Percentiles rank a stretch among this genome's conserved stretches.
phyloP scores from a whole-genome alignment of 345 rosid genomes.

The Ceriops decandra region DNA sequence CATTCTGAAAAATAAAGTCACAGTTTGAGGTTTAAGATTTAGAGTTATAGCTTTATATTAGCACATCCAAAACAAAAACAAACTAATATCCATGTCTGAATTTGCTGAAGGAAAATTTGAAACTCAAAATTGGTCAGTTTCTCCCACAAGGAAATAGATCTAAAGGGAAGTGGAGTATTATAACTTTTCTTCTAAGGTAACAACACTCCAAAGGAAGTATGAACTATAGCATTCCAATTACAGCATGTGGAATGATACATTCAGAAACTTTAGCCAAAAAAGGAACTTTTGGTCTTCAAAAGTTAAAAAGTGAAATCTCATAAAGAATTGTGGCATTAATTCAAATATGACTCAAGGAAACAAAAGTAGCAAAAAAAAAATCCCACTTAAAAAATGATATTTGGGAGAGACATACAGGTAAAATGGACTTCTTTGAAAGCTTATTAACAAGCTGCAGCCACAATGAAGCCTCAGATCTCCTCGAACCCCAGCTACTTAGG shows the following conservation, averaged over 20 bases:
- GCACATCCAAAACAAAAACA: background rate
- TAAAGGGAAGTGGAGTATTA: background rate
- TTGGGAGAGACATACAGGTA: constrained; percentile 48
- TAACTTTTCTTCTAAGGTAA: background rate
- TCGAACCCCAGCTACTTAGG: constrained; percentile 60
- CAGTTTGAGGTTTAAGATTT: background rate
- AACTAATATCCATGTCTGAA: too few relatives aligned
- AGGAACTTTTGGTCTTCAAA: background rate
- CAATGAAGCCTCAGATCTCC: constrained; percentile 72
- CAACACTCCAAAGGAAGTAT: background rate
- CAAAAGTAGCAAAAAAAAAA: background rate
- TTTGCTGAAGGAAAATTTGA: too few relatives aligned
- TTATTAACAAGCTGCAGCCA: constrained; percentile 85
- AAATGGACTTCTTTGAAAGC: constrained; percentile 72
- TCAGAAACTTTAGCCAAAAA: background rate
- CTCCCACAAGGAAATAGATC: background rate
- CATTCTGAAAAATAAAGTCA: background rate
- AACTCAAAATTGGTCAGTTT: background rate
- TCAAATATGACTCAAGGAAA: background rate
- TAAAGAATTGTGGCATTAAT: background rate
- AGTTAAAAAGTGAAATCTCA: background rate
- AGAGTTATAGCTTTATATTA: background rate
- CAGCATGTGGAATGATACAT: too few relatives aligned
- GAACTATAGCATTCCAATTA: too few relatives aligned
- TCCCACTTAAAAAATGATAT: background rate